Evolutionary conservation across 2,329 filamentous ascomycete genomes (phyloP), one percentile per base, ranked within the genome.

Genomic region (Monosporascus sp.): DNA sequence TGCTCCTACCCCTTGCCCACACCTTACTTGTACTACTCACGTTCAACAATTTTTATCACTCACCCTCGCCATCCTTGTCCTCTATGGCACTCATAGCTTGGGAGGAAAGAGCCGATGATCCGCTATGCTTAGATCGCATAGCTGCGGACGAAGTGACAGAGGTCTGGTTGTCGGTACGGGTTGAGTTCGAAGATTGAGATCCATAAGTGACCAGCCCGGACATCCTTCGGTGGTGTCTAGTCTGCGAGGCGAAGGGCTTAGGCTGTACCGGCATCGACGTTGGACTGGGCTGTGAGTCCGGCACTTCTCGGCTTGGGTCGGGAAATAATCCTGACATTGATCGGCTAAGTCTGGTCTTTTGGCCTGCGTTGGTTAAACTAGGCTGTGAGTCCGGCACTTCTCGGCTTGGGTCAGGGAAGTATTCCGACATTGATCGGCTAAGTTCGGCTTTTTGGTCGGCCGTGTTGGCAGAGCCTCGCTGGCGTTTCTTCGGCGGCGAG

Each of bases 251-350:
- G 9, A 35, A 2, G 31, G 11, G 5, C 9, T 35, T 11, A 14
- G 4, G 31, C 31, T 35, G 31, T 35, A 14, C 31, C 31, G 31
- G 11, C 11, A 35, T 35, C 31, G 31, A 35, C 31, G 27, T 27
- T 18, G 31, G 14, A 11, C 31, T 35, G 9, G 31, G 31, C 9
- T 35, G 31, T 14, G 31, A 35, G 31, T 35, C 31, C 5, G 31
- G 31, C 11, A 35, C 38, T 27, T 52, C 35, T 17, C 37, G 38
- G 11, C 38, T 20, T n/a, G 39, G 25, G 44, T 41, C 18, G 11
- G 41, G 18, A 43, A 59, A 58, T 17, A 54, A 51, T 8, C 35
- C 50, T 3, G 63, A 61, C 60, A 61, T 62, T 7, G 63, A 63
- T 31, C 51, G 54, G 18, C 48, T 56, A 47, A 62, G 27, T 37